Conservation (phyloP, 1,284 basidiomycete species). For the Phellopilus nigrolimitatus region DNA sequence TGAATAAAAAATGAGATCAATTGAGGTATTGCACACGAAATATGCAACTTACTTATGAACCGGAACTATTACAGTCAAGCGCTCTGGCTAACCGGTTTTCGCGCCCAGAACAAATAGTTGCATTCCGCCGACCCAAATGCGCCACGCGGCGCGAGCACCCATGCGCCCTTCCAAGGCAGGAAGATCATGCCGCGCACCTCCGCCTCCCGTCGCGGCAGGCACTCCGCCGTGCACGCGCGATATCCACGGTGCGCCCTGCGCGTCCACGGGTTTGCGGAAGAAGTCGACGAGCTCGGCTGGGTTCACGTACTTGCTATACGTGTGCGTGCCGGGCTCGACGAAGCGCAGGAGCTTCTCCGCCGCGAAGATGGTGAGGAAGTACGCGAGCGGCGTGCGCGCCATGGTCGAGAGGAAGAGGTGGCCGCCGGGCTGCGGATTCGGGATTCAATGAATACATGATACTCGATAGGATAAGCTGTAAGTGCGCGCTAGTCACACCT, state of each 20-base stretch:
- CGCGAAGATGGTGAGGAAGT: conserved; percentile 85
- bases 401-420: conserved; percentile 97
- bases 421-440: conserved; percentile 73
- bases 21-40: no score
- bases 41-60: no score
- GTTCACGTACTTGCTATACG: conserved; percentile 86
- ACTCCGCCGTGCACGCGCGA: conserved; percentile 37
- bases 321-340: conserved; percentile 90
- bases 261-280: conserved; percentile 58
- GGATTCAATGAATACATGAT: conserved; percentile 4
- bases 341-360: conserved; percentile 83
- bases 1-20: no score
- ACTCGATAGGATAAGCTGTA: no score
- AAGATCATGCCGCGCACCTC: conserved; percentile 83
- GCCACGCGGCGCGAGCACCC: conserved; percentile 62
- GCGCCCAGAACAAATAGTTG: conserved; percentile 81
- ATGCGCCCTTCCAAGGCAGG: conserved; percentile 69
- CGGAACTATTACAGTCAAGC: no score
- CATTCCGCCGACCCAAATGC: conserved; percentile 62
- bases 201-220: conserved; percentile 60
- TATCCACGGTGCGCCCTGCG: conserved; percentile 39
- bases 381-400: conserved; percentile 86
- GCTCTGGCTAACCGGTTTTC: conserved; percentile 45
- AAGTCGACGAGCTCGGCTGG: conserved; percentile 85
- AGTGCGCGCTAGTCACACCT: conserved; percentile 60